These are phyloP conservation scores for Delitschia confertaspora DNA, from an alignment of 495 filamentous ascomycete genomes.

Conservation along the genomic window DNA sequence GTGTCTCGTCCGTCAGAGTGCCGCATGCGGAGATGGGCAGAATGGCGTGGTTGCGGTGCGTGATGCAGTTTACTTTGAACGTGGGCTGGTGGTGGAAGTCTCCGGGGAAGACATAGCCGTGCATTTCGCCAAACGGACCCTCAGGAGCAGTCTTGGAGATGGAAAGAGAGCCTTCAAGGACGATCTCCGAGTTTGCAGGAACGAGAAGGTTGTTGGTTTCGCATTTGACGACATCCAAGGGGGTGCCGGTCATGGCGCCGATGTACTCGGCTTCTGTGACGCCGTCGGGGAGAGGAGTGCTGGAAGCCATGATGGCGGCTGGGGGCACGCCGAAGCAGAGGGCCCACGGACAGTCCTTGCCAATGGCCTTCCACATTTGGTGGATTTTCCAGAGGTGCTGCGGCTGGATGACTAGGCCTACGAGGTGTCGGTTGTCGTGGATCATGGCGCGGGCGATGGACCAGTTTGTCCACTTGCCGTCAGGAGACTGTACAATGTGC, in stretches of 20 bases:
- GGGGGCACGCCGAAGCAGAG: constrained; percentile 37
- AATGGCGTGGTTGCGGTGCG: neutral
- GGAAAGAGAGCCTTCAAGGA: constrained; percentile 38
- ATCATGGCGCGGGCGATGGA: constrained; percentile 40
- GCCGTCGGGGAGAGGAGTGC: constrained; percentile 37
- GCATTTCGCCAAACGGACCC: constrained; percentile 37
- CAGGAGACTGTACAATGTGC: constrained; percentile 36
- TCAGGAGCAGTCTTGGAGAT: constrained; percentile 33
- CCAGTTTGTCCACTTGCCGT: constrained; percentile 40
- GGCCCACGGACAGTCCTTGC: constrained; percentile 37
- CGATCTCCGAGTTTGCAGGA: constrained; percentile 37
- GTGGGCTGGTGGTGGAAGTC: constrained; percentile 28
- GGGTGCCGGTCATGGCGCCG: constrained; percentile 34
- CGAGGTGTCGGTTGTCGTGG: constrained; percentile 30
- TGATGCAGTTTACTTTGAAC: constrained; percentile 38
- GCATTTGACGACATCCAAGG: constrained; percentile 38
- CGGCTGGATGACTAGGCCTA: constrained; percentile 30
- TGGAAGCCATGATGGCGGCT: constrained; percentile 36
- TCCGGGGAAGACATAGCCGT: constrained; percentile 36
- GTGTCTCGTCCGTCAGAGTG: constrained; percentile 36
- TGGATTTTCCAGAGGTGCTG: constrained; percentile 37
- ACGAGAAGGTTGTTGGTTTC: constrained; percentile 38
- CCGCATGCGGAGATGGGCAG: constrained; percentile 20
- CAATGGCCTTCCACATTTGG: constrained; percentile 36
- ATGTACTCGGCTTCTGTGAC: constrained; percentile 36